phyloP scores from a whole-genome alignment of 176 grass and related monocot species.

The Tillandsia fasciculata region DNA sequence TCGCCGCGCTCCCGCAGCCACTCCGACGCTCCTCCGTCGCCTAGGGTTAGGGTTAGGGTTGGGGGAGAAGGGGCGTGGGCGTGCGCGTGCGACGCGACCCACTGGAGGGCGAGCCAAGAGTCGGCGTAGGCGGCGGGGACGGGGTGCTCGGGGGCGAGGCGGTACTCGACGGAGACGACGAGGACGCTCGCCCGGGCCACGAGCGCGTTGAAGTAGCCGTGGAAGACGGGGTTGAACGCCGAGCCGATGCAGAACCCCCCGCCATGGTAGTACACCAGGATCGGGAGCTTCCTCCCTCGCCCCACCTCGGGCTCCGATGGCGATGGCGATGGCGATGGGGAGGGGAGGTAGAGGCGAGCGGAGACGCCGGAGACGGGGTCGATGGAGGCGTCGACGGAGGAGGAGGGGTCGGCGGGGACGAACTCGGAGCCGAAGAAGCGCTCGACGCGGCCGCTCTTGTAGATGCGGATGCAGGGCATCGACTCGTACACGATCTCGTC shows the following conservation, averaged over 20 bases:
- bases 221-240: constrained; percentile 30
- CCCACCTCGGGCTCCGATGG: background rate
- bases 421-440: constrained; percentile 40
- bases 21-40: constrained; percentile 10
- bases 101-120: constrained; percentile 43
- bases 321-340: background rate
- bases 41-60: no score
- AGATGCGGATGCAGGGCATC: constrained; percentile 43
- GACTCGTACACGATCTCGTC: constrained; percentile 50
- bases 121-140: constrained; percentile 42
- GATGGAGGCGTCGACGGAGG: constrained; percentile 34
- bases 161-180: constrained; percentile 52
- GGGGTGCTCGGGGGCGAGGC: constrained; percentile 47
- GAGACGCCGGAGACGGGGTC: constrained; percentile 3
- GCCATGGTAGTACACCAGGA: constrained; percentile 50
- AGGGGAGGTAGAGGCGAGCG: constrained; percentile 47
- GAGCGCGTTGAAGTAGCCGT: constrained; percentile 39
- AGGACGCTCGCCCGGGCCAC: constrained; percentile 29
- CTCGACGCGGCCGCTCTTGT: constrained; percentile 52
- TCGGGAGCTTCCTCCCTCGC: constrained; percentile 23
- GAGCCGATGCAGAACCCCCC: constrained; percentile 63
- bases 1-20: constrained; percentile 53
- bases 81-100: constrained; percentile 57
- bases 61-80: constrained; percentile 4
- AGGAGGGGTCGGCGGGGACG: constrained; percentile 29